Percentiles rank a stretch among this genome's conserved stretches.
Evolutionary conservation across 139 green algal species (phyloP).

Genomic region (Chlamydomonas eustigma): DNA sequence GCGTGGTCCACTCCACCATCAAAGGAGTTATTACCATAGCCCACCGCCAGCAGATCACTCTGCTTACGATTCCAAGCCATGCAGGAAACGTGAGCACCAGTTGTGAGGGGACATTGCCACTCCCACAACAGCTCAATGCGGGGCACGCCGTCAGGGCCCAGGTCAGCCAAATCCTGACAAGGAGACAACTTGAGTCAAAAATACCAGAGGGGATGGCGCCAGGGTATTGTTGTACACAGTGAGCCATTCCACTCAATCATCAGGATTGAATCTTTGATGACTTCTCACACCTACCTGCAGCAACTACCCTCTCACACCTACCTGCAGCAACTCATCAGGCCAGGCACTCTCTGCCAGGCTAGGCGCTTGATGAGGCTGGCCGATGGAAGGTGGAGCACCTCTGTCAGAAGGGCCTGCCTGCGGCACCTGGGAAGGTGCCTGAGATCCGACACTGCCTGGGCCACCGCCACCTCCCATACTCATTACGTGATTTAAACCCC

Average conservation of each 20-base stretch:
- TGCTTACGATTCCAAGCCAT: conserved; percentile 66
- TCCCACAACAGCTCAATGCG: conserved; percentile 61
- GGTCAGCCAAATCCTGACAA: conserved; percentile 18
- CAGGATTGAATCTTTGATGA: no score
- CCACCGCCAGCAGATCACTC: conserved; percentile 68
- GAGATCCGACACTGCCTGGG: neutral
- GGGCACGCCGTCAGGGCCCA: conserved; percentile 30
- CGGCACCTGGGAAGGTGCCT: neutral
- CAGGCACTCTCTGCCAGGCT: conserved; percentile 40
- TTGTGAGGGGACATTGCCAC: conserved; percentile 53
- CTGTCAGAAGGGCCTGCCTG: no score
- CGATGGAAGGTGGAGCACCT: no score
- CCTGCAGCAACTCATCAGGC: conserved; percentile 44
- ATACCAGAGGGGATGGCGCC: no score
- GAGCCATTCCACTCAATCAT: neutral
- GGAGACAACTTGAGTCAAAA: neutral
- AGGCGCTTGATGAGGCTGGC: neutral
- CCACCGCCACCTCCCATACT: neutral
- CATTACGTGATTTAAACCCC: neutral
- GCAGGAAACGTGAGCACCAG: conserved; percentile 35
- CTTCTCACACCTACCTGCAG: no score
- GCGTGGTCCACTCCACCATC: conserved; percentile 7
- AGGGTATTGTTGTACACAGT: neutral
- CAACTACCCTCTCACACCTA: no score
- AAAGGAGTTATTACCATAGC: conserved; percentile 67